Evolutionary conservation across 2,329 filamentous ascomycete genomes (phyloP), one percentile per base, ranked within the genome.

Genomic region (Chalaropsis ovoidea): DNA sequence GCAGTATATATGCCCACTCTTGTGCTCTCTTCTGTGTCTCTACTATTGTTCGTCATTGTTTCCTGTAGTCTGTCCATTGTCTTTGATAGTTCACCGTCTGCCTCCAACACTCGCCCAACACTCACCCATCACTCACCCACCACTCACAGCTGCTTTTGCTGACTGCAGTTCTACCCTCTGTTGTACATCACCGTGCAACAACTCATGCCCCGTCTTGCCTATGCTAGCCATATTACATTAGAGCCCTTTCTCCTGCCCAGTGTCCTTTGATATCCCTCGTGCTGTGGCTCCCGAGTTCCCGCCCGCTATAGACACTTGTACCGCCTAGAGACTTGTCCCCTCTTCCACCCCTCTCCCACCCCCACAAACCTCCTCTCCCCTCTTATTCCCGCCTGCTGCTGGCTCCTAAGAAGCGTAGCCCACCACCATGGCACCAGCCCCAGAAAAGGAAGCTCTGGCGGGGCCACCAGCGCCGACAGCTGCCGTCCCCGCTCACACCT

Each of bases 371-470:
- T 10, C n/a, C 43, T 35, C 39, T 24, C 5, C 8, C 22, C 45
- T 39, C 31, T 19, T 11, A 24, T 61, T 0, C 17, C 11, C 6
- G 27, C 43, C 13, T 56, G 42, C 42, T 10, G 42, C 42, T 10
- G 42, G 13, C 17, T 15, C 4, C 17, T 43, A 2, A 31, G 31
- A 31, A 31, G 42, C 13, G 3, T 10, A 43, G 42, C 11, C 42
- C 4, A 13, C 7, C 42, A 43, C 22, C 22, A 56, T 56, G 52
- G 13, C 24, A 49, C 11, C 52, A 35, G 22, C 11, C 11, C 17
- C 58, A 49, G 56, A 45, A 61, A 62, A 41, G 19, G 24, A 54
- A 49, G 56, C 11, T 31, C 35, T n/a, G n/a, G 22, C 52, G 22
- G 54, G 31, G 39, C 65, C 49, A 13, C 47, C 35, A 49, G 41